Conservation (phyloP, 345 rosid species). For the Raphanus raphanistrum region DNA sequence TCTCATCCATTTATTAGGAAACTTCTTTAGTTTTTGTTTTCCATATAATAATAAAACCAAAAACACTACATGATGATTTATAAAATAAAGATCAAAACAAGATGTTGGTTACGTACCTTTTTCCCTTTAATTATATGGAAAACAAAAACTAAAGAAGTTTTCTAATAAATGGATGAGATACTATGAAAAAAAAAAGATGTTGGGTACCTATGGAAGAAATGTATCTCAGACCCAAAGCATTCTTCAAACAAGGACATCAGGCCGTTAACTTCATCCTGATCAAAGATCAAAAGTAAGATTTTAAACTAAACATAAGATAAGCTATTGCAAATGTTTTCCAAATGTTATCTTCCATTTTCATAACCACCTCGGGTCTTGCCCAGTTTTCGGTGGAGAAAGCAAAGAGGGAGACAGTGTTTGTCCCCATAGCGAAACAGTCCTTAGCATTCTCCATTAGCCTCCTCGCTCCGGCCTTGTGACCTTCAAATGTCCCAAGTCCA, state of each 20-base stretch:
- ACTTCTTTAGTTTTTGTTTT: too few relatives aligned
- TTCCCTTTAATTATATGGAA: too few relatives aligned
- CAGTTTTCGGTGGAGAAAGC: constrained; percentile 76
- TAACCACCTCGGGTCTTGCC: constrained; percentile 60
- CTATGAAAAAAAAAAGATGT: too few relatives aligned
- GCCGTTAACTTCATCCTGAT: constrained; percentile 63
- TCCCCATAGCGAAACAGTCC: constrained; percentile 52
- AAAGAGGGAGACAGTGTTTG: constrained; percentile 61
- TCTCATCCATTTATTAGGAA: background rate
- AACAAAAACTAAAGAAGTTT: too few relatives aligned
- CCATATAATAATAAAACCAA: too few relatives aligned
- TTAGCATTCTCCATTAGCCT: constrained; percentile 45
- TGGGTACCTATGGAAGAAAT: constrained; percentile 47
- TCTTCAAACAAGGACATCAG: constrained; percentile 64
- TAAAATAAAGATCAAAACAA: too few relatives aligned
- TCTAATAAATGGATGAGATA: too few relatives aligned
- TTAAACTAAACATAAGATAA: background rate
- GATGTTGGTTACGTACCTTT: too few relatives aligned
- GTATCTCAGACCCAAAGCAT: constrained; percentile 42
- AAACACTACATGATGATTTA: too few relatives aligned
- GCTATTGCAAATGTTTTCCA: background rate
- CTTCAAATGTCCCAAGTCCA: constrained; percentile 47
- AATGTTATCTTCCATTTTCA: background rate
- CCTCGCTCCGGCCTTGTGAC: constrained; percentile 61
- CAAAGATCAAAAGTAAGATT: background rate